Conservation (phyloP, 805 yeast species). For the Metschnikowia lachancei region DNA sequence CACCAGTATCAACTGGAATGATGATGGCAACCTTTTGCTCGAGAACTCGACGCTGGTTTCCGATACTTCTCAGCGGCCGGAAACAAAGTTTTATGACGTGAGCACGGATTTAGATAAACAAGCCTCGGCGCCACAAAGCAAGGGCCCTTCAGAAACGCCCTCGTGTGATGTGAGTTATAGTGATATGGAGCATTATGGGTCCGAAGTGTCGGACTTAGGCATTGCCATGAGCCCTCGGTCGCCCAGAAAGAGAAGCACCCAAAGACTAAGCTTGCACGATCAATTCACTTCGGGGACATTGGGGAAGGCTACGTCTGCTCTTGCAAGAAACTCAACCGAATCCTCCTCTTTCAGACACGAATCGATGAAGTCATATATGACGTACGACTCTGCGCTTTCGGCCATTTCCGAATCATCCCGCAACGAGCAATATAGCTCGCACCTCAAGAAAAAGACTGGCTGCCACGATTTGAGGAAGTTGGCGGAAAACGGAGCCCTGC, state of each 20-base stretch:
- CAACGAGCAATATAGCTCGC: conserved; percentile 18
- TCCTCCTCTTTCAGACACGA: conserved; percentile 35
- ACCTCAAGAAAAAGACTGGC: conserved; percentile 50
- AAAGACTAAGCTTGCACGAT: conserved; percentile 28
- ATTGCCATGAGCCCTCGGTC: conserved; percentile 42
- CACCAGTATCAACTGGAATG: conserved; percentile 44
- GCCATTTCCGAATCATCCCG: conserved; percentile 7
- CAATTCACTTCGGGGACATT: conserved; percentile 5
- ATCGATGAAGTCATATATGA: conserved; percentile 50
- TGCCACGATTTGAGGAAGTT: conserved; percentile 44
- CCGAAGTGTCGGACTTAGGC: conserved; percentile 43
- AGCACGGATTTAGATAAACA: conserved; percentile 6
- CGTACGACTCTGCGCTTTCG: conserved; percentile 59
- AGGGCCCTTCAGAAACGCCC: conserved; percentile 2
- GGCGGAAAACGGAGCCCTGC: conserved; percentile 8
- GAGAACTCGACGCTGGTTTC: conserved; percentile 25
- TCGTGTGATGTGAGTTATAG: conserved; percentile 23
- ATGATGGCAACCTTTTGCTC: conserved; percentile 31
- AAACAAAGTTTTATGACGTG: conserved; percentile 26
- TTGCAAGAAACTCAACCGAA: conserved; percentile 34
- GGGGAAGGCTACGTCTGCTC: conserved; percentile 19
- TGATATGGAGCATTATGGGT: conserved; percentile 38
- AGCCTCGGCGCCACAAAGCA: not conserved
- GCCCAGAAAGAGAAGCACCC: conserved; percentile 21
- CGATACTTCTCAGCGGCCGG: conserved; percentile 9